Evolutionary conservation across 2,329 filamentous ascomycete genomes (phyloP).

Genomic region (Huntiella decipiens): DNA sequence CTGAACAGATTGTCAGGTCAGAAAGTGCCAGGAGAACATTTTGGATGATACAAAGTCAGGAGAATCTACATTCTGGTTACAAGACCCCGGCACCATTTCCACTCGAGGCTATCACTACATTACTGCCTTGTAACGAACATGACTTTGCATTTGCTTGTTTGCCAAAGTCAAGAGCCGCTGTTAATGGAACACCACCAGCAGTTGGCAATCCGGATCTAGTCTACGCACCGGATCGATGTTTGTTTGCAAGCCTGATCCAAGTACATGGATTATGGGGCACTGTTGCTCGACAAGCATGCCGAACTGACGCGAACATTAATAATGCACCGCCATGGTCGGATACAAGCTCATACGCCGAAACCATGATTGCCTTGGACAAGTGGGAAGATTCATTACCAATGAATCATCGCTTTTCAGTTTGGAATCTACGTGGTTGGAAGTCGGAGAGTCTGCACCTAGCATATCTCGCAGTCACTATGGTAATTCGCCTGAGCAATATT

Average conservation of each 20-base stretch:
- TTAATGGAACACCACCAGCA: conserved; percentile 18
- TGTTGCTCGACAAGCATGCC: conserved; percentile 17
- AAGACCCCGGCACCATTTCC: conserved; percentile 19
- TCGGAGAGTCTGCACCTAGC: conserved; percentile 19
- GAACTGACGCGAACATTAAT: conserved; percentile 8
- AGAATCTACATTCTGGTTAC: conserved; percentile 21
- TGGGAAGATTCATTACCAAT: conserved; percentile 18
- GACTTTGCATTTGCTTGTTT: conserved; percentile 21
- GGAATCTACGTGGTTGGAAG: conserved; percentile 21
- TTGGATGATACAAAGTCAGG: conserved; percentile 21
- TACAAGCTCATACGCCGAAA: conserved; percentile 15
- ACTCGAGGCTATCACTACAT: conserved; percentile 19
- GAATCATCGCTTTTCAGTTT: conserved; percentile 19
- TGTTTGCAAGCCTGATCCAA: conserved; percentile 22
- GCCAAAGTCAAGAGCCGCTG: conserved; percentile 17
- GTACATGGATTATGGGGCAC: conserved; percentile 21
- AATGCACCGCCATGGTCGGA: conserved; percentile 14
- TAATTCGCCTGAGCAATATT: conserved; percentile 20
- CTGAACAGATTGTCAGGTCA: conserved; percentile 17
- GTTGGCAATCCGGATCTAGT: conserved; percentile 15
- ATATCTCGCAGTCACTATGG: conserved; percentile 20
- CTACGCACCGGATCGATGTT: conserved; percentile 15
- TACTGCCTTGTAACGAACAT: conserved; percentile 20
- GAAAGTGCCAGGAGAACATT: conserved; percentile 20
- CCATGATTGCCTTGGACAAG: conserved; percentile 13